Evolutionary conservation across 805 yeast genomes (phyloP).

Genomic region (Candida ovalis): DNA sequence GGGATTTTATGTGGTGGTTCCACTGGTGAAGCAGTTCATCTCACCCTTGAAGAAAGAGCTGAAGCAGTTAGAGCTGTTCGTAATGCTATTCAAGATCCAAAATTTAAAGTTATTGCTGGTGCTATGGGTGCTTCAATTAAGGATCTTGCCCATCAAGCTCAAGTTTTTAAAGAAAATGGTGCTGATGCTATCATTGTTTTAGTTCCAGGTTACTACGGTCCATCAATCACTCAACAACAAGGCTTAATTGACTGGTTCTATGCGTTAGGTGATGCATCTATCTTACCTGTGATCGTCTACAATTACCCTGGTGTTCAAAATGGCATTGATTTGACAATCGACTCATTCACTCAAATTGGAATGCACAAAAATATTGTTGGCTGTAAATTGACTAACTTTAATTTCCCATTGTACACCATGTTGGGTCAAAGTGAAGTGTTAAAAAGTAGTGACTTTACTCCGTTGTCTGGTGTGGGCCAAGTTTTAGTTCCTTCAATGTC

Average conservation of each 20-base stretch:
- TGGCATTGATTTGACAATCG: conserved; percentile 33
- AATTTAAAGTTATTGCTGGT: conserved; percentile 44
- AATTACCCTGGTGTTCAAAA: conserved; percentile 45
- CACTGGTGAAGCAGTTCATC: conserved; percentile 52
- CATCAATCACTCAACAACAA: conserved; percentile 36
- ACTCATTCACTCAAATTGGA: conserved; percentile 37
- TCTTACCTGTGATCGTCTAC: conserved; percentile 41
- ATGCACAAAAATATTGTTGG: conserved; percentile 45
- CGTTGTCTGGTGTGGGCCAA: conserved; percentile 50
- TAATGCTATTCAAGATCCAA: conserved; percentile 32
- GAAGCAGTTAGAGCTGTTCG: conserved; percentile 31
- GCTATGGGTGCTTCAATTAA: conserved; percentile 41
- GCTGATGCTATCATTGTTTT: conserved; percentile 38
- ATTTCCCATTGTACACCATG: conserved; percentile 43
- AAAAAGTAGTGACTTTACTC: conserved; percentile 36
- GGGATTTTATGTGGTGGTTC: conserved; percentile 50
- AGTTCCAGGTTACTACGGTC: conserved; percentile 48
- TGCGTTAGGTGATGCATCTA: conserved; percentile 38
- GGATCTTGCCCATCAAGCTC: conserved; percentile 41
- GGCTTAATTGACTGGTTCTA: conserved; percentile 43
- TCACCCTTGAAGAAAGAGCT: conserved; percentile 42
- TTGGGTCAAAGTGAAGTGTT: conserved; percentile 41
- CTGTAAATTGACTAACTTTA: conserved; percentile 48
- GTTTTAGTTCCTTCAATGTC: conserved; percentile 43
- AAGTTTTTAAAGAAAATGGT: conserved; percentile 32